Conservation (phyloP, 139 green algal species). For the Dunaliella sp. region DNA sequence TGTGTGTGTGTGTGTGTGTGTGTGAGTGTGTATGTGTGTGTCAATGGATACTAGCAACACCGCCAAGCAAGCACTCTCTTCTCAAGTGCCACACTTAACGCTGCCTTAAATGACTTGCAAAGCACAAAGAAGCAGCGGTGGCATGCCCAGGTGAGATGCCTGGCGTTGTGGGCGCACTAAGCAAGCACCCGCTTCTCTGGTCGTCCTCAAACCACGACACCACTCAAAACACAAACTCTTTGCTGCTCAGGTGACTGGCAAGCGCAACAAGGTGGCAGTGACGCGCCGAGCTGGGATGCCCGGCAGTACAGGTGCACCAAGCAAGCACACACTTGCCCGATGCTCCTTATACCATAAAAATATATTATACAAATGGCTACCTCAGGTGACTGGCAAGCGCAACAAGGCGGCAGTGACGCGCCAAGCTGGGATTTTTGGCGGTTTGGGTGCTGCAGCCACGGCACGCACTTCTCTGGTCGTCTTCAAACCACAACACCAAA, state of each 20-base stretch:
- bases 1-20: no score
- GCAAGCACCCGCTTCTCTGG: neutral
- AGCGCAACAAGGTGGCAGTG: constrained; percentile 42
- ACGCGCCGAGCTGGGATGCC: constrained; percentile 25
- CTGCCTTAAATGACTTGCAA: neutral
- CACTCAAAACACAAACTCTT: no score
- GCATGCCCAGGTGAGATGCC: constrained; percentile 28
- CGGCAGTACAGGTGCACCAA: neutral
- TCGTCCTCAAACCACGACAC: neutral
- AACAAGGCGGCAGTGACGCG: constrained; percentile 44
- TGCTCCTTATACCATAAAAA: no score
- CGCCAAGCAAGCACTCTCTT: no score
- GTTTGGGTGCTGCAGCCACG: no score
- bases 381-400: neutral
- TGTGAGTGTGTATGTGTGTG: no score
- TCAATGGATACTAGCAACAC: no score
- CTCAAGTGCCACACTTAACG: no score
- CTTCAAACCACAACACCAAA: neutral
- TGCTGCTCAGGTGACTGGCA: neutral
- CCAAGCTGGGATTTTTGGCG: no score
- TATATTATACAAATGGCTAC: constrained; percentile 16
- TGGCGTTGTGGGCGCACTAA: no score
- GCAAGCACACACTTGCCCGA: no score
- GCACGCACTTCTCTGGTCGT: neutral
- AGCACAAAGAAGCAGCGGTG: constrained; percentile 37